Base-by-base conservation (phyloP, 345 rosid species). In the Moricandia moricandioides region DNA sequence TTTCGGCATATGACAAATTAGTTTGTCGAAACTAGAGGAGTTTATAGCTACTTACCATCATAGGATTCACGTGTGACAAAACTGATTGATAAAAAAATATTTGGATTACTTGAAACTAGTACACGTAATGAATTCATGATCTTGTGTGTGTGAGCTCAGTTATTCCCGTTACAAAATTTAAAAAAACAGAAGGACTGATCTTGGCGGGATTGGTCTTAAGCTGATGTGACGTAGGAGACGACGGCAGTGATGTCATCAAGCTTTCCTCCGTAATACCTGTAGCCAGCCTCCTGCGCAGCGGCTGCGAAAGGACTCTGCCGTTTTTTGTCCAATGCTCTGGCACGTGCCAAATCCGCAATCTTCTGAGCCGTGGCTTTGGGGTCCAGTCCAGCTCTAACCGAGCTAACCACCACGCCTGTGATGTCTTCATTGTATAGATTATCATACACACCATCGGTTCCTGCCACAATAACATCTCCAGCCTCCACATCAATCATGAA, bases 251-350 rank as follows among this genome's bases (percentile, higher is more conserved):
- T 90, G 79, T 95, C 98, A 45, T 95, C 98, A 68, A 95, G 96
- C 83, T 95, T 95, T 79, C 99, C 98, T n/a, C 98, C 98, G 55
- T 83, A 82, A 67, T 85, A 95, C 65, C 94, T 91, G 79, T 78
- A 89, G 6, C 99, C 99, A 72, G 98, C 96, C 71, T 90, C 93
- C 77, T 89, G 98, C 37, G 99, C 99, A 16, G 99, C 90, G 9
- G 84, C 43, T 11, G 99, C 82, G 79, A 95, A 95, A 8, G 99
- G 99, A 58, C 96, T 86, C 82, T 89, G 98, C 47, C 91, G 78
- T 78, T 86, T 81, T 76, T 62, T 81, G 79, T 90, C 94, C 35
- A 84, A 65, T 6, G 99, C 99, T 71, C 94, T 85, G 65, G 85
- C 83, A 12, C 96, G 87, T 60, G 97, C 99, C 69, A 92, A 83